These are phyloP conservation scores for Acacia concinna DNA, from an alignment of 331 rosid species.

Conservation along the genomic window DNA sequence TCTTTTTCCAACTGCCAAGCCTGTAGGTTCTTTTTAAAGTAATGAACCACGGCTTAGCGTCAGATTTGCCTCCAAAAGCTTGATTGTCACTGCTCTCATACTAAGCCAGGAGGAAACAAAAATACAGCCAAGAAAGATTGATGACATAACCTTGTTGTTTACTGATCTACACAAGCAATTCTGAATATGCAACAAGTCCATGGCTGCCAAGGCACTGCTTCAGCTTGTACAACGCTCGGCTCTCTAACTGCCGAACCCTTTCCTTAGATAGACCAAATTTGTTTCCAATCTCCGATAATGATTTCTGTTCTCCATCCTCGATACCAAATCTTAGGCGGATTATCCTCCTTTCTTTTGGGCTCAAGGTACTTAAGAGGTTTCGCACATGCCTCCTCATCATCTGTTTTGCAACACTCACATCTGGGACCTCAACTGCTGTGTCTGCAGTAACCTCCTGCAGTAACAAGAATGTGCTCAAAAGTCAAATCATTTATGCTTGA, in stretches of 20 bases:
- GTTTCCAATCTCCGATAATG: constrained; percentile 64
- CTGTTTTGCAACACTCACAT: constrained; percentile 59
- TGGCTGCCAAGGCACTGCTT: constrained; percentile 62
- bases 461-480: constrained; percentile 13
- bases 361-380: constrained; percentile 54
- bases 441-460: constrained; percentile 92
- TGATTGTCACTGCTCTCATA: constrained; percentile 17
- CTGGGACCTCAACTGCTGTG: constrained; percentile 61
- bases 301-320: constrained; percentile 62
- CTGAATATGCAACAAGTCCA: constrained; percentile 67
- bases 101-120: neutral
- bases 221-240: constrained; percentile 72
- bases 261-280: constrained; percentile 70
- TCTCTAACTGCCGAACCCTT: constrained; percentile 81
- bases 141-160: constrained; percentile 18
- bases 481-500: neutral
- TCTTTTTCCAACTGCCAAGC: neutral
- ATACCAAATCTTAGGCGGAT: constrained; percentile 83
- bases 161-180: constrained; percentile 52
- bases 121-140: constrained; percentile 19
- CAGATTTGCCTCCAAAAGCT: constrained; percentile 25
- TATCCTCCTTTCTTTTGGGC: constrained; percentile 65
- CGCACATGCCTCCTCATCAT: constrained; percentile 79
- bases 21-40: neutral
- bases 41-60: neutral